Conservation (phyloP, 495 filamentous ascomycete genomes). For the Penicillium simplicissimum region DNA sequence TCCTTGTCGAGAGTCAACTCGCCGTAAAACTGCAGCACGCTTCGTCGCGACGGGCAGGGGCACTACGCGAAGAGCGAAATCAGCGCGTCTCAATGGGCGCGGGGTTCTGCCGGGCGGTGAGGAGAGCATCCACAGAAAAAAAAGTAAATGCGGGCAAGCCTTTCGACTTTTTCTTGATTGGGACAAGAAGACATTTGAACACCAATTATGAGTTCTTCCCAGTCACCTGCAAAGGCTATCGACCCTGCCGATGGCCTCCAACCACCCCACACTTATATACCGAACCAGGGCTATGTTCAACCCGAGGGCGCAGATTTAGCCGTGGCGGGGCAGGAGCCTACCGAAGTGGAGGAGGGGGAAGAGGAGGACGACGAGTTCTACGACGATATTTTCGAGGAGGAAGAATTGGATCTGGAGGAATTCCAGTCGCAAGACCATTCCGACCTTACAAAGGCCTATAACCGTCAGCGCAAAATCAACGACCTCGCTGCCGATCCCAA, state of each 20-base stretch:
- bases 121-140: slow-evolving; percentile 38
- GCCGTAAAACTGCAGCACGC: background rate
- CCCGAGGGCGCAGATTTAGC: slow-evolving; percentile 35
- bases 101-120: slow-evolving; percentile 49
- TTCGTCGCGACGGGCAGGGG: slow-evolving; percentile 20
- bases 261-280: slow-evolving; percentile 55
- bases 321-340: slow-evolving; percentile 39
- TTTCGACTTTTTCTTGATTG: slow-evolving; percentile 7
- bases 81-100: slow-evolving; percentile 36
- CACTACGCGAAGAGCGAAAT: slow-evolving; percentile 29
- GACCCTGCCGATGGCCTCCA: slow-evolving; percentile 47
- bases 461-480: slow-evolving; percentile 71
- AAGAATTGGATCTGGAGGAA: slow-evolving; percentile 58
- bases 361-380: slow-evolving; percentile 56
- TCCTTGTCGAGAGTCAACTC: slow-evolving; percentile 9
- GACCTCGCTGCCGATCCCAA: slow-evolving; percentile 58
- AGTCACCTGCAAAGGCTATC: slow-evolving; percentile 21
- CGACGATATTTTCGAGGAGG: slow-evolving; percentile 56
- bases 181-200: slow-evolving; percentile 8
- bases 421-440: slow-evolving; percentile 57
- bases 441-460: slow-evolving; percentile 88
- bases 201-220: slow-evolving; percentile 31
- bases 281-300: slow-evolving; percentile 55
- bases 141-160: slow-evolving; percentile 20
- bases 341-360: slow-evolving; percentile 35